Evolutionary conservation across 2,329 filamentous ascomycete species (phyloP), one percentile per base, ranked within the genome.

Genomic region (Calycina herbarum): DNA sequence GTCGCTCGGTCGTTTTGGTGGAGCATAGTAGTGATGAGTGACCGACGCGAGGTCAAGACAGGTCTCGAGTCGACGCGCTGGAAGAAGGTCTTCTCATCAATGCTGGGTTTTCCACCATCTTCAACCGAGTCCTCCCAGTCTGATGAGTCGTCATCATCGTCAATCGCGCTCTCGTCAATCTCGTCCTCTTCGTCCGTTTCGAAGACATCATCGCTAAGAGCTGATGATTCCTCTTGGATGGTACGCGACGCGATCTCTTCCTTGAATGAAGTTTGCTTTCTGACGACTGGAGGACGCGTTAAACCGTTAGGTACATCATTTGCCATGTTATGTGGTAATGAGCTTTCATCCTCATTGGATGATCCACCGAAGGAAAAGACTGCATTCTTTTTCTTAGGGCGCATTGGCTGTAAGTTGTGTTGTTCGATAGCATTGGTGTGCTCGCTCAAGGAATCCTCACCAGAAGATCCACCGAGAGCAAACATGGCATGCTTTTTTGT

Each of bases 21-120:
- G 76, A 99, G 88, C 83, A 94, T 90, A 62, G 94, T 88, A 0
- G 94, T 97, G 70, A 99, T 89, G 51, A 98, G 86, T 1, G 94
- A 98, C 61, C 91, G 89, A 59, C 92, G 88, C 1, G 94, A 96
- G 2, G 91, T 89, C 31, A 98, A 83, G 74, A 97, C 92, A 7
- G 89, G 87, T 77, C 89, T 89, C 51, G 94, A 97, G 77, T 97
- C 92, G 59, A 98, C 93, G 8, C 95, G 90, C 77, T 94, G 89
- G 84, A 99, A 99, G 73, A 93, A 83, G 24, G 87, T 85, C 74
- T 87, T 89, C 67, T 95, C 90, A 68, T 95, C 91, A 61, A 93
- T 84, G 76, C 92, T 96, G 1, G 92, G 92, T 71, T 91, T 90
- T 65, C 89, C 91, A 75, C 91, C 95, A 72, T 96, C 92, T 68